Conservation (phyloP, 345 rosid species). For the Camelina neglecta region DNA sequence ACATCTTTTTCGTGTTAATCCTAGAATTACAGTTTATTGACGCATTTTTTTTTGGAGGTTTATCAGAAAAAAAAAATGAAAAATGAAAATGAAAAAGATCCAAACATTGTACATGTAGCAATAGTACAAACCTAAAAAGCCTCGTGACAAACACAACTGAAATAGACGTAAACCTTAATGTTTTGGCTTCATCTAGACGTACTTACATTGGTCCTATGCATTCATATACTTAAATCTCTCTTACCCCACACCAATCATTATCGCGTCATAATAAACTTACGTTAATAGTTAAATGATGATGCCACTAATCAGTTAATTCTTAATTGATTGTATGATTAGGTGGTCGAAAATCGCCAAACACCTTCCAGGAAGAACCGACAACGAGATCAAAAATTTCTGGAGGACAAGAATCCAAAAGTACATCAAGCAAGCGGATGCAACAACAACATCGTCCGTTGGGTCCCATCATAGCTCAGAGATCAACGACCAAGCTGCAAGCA, state of each 20-base stretch:
- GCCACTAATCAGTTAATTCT: slow-evolving; percentile 14
- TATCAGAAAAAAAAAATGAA: background rate
- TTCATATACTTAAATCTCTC: slow-evolving; percentile 9
- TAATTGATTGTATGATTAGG: slow-evolving; percentile 42
- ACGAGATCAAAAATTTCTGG: slow-evolving; percentile 97
- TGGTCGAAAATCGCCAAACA: slow-evolving; percentile 98
- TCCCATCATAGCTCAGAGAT: slow-evolving; percentile 51
- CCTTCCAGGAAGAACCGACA: slow-evolving; percentile 97
- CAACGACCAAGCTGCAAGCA: slow-evolving; percentile 50
- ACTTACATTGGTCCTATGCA: slow-evolving; percentile 26
- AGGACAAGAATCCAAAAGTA: slow-evolving; percentile 96
- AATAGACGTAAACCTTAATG: slow-evolving; percentile 51
- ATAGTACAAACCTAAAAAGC: slow-evolving; percentile 27
- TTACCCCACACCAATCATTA: slow-evolving; percentile 38
- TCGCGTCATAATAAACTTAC: slow-evolving; percentile 5
- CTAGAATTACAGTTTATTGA: too few species aligned
- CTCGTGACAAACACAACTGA: slow-evolving; percentile 39
- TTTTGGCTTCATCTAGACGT: slow-evolving; percentile 45
- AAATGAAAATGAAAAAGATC: slow-evolving; percentile 8
- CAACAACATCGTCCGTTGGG: slow-evolving; percentile 45
- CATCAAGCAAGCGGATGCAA: slow-evolving; percentile 60
- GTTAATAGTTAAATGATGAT: background rate
- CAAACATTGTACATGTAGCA: slow-evolving; percentile 30
- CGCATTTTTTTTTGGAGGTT: background rate
- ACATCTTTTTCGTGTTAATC: background rate